These are phyloP conservation scores for Mikania micrantha DNA, from an alignment of 129 eudicot genomes.

Conservation along the genomic window DNA sequence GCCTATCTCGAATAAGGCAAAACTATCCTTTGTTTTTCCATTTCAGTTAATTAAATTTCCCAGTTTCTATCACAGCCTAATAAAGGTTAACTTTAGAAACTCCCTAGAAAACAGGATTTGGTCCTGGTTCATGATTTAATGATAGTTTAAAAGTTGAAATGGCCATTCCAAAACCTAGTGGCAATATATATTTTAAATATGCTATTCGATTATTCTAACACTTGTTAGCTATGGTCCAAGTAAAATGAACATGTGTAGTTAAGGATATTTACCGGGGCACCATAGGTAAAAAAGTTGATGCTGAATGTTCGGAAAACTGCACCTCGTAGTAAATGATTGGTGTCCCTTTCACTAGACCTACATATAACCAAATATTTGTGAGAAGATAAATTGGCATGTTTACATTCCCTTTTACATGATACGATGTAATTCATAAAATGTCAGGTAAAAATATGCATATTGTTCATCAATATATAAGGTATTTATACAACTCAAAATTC, in stretches of 20 bases:
- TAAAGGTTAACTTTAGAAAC: not conserved
- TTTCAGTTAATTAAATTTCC: too few relatives aligned
- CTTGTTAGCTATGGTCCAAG: not conserved
- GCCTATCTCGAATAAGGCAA: too few relatives aligned
- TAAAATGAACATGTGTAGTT: slow-evolving; percentile 16
- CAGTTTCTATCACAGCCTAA: not conserved
- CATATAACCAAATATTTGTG: slow-evolving; percentile 11
- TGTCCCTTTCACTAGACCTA: slow-evolving; percentile 91
- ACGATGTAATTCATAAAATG: too few relatives aligned
- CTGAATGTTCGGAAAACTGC: slow-evolving; percentile 84
- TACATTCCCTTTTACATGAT: not conserved
- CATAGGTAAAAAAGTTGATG: slow-evolving; percentile 98
- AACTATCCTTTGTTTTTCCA: too few relatives aligned
- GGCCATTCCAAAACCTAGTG: slow-evolving; percentile 7
- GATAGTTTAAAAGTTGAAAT: not conserved
- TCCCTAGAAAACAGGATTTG: not conserved
- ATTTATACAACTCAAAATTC: too few relatives aligned
- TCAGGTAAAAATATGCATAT: too few relatives aligned
- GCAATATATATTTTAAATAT: not conserved
- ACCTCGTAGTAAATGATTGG: slow-evolving; percentile 74
- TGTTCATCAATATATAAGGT: too few relatives aligned
- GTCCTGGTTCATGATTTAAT: not conserved
- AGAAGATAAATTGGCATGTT: not conserved
- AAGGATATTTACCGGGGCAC: slow-evolving; percentile 82
- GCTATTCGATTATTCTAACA: not conserved